Percentiles rank a stretch among this genome's conserved stretches.
Evolutionary conservation across 805 yeast genomes (phyloP).

Genomic region (Ogataea degrootiae): DNA sequence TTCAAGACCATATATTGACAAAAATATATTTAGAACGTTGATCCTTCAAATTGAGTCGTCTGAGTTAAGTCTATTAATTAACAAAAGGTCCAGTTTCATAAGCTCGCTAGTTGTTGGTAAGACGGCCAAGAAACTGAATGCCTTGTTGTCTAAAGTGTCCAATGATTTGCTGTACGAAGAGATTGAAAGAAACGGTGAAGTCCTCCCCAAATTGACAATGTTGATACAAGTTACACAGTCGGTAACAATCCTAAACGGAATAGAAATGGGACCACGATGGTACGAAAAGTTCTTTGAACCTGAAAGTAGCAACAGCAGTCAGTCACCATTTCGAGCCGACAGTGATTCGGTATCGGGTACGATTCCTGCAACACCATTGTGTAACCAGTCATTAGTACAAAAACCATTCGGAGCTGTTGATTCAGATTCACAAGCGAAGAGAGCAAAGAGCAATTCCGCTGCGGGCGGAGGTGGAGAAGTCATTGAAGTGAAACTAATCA

Average conservation of each 20-base stretch:
- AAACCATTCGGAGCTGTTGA: too few relatives aligned
- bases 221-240: constrained; percentile 18
- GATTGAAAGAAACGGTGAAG: constrained; percentile 2
- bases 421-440: background rate
- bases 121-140: constrained; percentile 22
- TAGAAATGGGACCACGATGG: constrained; percentile 28
- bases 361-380: too few relatives aligned
- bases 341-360: too few relatives aligned
- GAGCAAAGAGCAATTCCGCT: too few relatives aligned
- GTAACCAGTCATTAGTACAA: too few relatives aligned
- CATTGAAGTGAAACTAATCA: constrained; percentile 38
- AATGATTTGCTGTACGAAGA: constrained; percentile 26
- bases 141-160: constrained; percentile 16
- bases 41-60: constrained; percentile 36
- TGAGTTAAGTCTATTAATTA: constrained; percentile 30
- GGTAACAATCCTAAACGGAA: constrained; percentile 21
- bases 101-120: constrained; percentile 20
- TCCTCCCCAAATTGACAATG: constrained; percentile 16
- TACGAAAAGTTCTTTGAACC: constrained; percentile 10
- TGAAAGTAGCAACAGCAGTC: too few relatives aligned
- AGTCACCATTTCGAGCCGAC: too few relatives aligned
- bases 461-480: constrained; percentile 28
- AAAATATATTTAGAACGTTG: constrained; percentile 29
- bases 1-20: constrained; percentile 45
- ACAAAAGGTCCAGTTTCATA: constrained; percentile 26